Evolutionary conservation across 176 grass and related monocot species (phyloP).

Genomic region (Elymus sibiricus): DNA sequence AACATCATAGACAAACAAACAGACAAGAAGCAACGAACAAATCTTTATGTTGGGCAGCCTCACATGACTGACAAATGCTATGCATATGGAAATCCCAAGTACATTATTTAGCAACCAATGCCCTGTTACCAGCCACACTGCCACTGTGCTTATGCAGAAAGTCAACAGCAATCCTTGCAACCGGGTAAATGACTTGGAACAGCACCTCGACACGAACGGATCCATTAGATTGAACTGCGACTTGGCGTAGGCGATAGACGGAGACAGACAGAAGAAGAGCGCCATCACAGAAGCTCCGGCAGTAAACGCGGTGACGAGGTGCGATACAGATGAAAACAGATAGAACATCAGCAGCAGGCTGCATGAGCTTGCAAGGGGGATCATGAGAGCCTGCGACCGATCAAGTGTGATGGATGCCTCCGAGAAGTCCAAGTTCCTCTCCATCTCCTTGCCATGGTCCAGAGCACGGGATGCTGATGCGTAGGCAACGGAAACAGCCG

Average conservation of each 20-base stretch:
- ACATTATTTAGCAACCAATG: constrained; percentile 95
- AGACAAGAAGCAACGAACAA: constrained; percentile 74
- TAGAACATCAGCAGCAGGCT: constrained; percentile 95
- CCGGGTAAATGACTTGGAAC: constrained; percentile 79
- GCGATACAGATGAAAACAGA: constrained; percentile 89
- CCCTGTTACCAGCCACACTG: constrained; percentile 78
- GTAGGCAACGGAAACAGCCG: constrained; percentile 76
- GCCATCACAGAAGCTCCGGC: constrained; percentile 71
- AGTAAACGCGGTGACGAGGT: constrained; percentile 76
- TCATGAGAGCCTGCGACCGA: constrained; percentile 79
- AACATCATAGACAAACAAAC: constrained; percentile 92
- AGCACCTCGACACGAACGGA: constrained; percentile 75
- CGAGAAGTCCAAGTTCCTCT: constrained; percentile 90
- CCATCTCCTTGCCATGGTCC: constrained; percentile 89
- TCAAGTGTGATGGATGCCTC: constrained; percentile 91
- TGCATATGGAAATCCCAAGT: constrained; percentile 86
- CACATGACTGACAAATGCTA: constrained; percentile 96
- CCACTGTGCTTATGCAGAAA: constrained; percentile 56
- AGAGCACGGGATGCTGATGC: constrained; percentile 78
- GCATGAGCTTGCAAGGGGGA: constrained; percentile 83
- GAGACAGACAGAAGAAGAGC: constrained; percentile 86
- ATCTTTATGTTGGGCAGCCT: constrained; percentile 97
- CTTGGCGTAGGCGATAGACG: constrained; percentile 51
- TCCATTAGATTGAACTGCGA: constrained; percentile 49
- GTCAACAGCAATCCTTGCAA: constrained; percentile 57